Conservation (phyloP, 2,329 filamentous ascomycete genomes). For the Trichothecium sympodiale region DNA sequence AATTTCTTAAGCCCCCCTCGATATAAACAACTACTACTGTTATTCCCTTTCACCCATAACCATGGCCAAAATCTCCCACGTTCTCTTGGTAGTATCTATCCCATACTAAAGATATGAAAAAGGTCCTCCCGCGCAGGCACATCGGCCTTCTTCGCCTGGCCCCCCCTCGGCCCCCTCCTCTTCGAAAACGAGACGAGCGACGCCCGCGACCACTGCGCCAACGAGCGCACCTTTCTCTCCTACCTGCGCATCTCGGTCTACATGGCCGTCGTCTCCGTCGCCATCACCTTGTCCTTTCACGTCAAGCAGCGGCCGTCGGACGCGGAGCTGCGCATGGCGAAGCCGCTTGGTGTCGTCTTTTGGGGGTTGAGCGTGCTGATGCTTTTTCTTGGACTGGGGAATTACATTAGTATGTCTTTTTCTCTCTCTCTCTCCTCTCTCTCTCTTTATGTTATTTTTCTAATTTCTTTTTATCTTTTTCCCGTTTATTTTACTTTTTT, state of each 20-base stretch:
- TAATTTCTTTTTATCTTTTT: not conserved
- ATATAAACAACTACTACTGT: not conserved
- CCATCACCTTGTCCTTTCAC: constrained; percentile 90
- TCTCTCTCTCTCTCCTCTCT: not conserved
- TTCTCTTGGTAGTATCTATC: too few species aligned
- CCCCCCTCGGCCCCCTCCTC: constrained; percentile 54
- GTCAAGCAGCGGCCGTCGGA: constrained; percentile 60
- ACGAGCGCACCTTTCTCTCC: constrained; percentile 77
- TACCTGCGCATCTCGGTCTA: constrained; percentile 85
- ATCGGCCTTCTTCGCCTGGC: constrained; percentile 45
- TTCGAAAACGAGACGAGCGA: constrained; percentile 68
- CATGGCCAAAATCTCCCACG: not conserved
- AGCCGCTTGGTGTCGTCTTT: constrained; percentile 79
- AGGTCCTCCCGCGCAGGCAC: constrained; percentile 15
- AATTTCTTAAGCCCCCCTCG: too few species aligned
- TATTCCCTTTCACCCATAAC: too few species aligned
- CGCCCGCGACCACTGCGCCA: constrained; percentile 68
- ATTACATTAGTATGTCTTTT: constrained; percentile 62
- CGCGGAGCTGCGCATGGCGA: constrained; percentile 65
- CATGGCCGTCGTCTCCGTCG: constrained; percentile 79
- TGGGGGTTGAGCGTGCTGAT: constrained; percentile 75
- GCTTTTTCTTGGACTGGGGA: constrained; percentile 65
- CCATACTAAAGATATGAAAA: not conserved
- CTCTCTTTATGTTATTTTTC: not conserved
- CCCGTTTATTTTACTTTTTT: not conserved